Evolutionary conservation across 2,329 filamentous ascomycete genomes (phyloP), one percentile per base, ranked within the genome.

Genomic region (Talaromyces sp.): DNA sequence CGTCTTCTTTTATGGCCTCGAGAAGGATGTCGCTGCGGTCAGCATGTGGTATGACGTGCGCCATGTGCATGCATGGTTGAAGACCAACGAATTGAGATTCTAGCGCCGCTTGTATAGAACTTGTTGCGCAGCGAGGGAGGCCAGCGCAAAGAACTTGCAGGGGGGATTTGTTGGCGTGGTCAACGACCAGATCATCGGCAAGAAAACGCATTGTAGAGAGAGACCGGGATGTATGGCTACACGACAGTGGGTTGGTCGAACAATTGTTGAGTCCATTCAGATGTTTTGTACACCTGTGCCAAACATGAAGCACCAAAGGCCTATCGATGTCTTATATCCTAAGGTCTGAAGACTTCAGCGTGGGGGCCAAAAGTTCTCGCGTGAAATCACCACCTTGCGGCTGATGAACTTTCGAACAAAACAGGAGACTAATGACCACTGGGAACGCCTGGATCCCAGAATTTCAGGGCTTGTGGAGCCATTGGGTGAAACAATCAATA

Each of bases 61-160:
- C 56, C 47, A 56, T 56, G 30, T 58, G 53, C 4, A 59, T 45
- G 6, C 51, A 57, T 3, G 56, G 51, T n/a, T 14, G 10, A 4
- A 27, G 35, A 4, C 22, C 33, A n/a, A 47, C 33, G n/a, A 48
- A 20, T 22, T 55, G 20, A 7, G 51, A 32, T 37, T 55, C 54
- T 10, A 57, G n/a, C 7, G 54, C 54, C n/a, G 56, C 43, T 51
- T 57, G 51, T 16, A 57, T 36, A 4, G 55, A 58, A 4, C 49
- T 56, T 20, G 50, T 60, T 42, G 55, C 50, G 22, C 47, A 54
- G 0, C 47, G 52, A 10, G 55, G 57, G n/a, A 60, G 48, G 4
- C 55, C 55, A 3, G 52, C 52, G n/a, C 37, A 47, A 27, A 60
- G 52, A 14, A 57, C 50, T 10, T 44, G 49, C 3, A 53, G 45